phyloP scores from a whole-genome alignment of 148 eudicot genomes.

The Cornus controversa region DNA sequence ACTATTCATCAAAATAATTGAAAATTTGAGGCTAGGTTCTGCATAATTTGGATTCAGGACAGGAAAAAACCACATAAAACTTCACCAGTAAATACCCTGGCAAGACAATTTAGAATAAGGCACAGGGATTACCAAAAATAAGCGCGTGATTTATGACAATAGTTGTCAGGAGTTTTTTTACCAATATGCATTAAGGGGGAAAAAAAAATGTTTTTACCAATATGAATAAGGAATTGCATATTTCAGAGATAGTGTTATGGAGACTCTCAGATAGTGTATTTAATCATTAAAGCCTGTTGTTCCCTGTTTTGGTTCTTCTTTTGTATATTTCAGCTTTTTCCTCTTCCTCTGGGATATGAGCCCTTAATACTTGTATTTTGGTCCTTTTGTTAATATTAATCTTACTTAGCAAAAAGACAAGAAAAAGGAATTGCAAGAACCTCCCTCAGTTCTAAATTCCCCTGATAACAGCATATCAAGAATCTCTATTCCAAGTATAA shows the following conservation, averaged over 20 bases:
- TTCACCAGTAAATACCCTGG: not conserved
- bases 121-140: not conserved
- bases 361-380: no score
- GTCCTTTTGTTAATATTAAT: no score
- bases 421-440: not conserved
- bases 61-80: not conserved
- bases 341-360: no score
- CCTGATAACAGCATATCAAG: conserved; percentile 1
- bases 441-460: conserved; percentile 13
- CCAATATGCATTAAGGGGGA: no score
- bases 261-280: no score
- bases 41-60: not conserved
- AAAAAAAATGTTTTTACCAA: no score
- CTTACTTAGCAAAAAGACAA: not conserved
- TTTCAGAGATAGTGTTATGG: no score
- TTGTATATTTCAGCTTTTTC: no score
- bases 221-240: no score
- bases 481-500: no score
- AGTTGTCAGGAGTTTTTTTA: not conserved
- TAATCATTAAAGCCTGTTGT: no score
- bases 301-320: no score
- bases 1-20: not conserved
- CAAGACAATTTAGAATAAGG: not conserved
- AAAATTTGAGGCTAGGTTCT: not conserved
- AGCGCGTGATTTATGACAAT: not conserved